These are phyloP conservation scores for Clarireedia monteithiana DNA, from an alignment of 2,329 filamentous ascomycete genomes.

Conservation along the genomic window DNA sequence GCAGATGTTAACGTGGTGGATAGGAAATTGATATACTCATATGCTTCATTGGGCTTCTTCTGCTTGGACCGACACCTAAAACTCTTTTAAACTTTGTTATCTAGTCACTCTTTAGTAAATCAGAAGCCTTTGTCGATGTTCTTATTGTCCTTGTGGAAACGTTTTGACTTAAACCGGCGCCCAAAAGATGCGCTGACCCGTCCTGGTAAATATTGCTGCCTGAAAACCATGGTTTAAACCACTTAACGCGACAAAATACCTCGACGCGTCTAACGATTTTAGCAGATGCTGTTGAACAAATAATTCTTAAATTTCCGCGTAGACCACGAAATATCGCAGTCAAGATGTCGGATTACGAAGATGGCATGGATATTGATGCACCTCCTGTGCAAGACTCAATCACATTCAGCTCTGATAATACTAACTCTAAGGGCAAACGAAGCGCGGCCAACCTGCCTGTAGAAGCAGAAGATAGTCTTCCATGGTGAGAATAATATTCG, in stretches of 20 bases:
- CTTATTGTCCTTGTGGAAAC: background rate
- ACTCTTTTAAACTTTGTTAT: conserved; percentile 26
- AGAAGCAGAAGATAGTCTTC: conserved; percentile 86
- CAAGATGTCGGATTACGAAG: conserved; percentile 47
- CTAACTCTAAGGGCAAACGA: conserved; percentile 77
- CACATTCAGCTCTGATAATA: conserved; percentile 67
- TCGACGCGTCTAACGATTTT: conserved; percentile 6
- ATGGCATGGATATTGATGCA: conserved; percentile 64
- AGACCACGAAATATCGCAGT: background rate
- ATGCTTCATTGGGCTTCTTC: conserved; percentile 23
- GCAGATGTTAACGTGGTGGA: conserved; percentile 20
- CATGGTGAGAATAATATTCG: conserved; percentile 55
- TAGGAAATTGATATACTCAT: conserved; percentile 20
- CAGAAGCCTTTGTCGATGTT: conserved; percentile 14
- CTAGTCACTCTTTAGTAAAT: conserved; percentile 28
- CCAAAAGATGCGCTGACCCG: no score
- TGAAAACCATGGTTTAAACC: background rate
- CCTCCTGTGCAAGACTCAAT: conserved; percentile 42
- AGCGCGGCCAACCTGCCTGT: conserved; percentile 89
- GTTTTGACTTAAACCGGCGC: background rate
- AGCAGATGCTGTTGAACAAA: background rate
- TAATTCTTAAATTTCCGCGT: background rate
- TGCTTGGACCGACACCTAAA: conserved; percentile 17
- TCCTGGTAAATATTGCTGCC: background rate
- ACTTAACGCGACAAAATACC: conserved; percentile 9